Base-by-base conservation (phyloP, 2,329 filamentous ascomycete genomes). In the Aureobasidium sp. region DNA sequence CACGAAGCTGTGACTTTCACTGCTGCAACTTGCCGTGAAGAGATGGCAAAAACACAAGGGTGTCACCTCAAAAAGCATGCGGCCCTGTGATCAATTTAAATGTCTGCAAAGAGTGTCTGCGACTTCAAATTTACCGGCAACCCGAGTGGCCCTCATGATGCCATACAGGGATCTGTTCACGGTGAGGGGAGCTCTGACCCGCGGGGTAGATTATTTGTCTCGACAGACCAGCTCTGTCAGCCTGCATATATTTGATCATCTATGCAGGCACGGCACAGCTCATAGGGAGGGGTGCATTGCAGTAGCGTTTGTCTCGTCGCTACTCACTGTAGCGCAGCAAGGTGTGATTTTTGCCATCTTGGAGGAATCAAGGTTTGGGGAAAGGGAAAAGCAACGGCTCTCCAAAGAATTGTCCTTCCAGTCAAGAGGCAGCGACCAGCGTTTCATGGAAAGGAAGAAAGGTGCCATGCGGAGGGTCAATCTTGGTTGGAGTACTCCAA, bases 171-270 rank as follows among this genome's bases (percentile, higher is more conserved):
- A 52, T 52, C n/a, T 35, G n/a, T n/a, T 7, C 24, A 17, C 7
- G 24, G 44, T 17, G n/a, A 29, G n/a, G 29, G 48, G 11, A 50
- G 48, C 48, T 50, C 48, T 35, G 19, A 37, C 27, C 44, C 42
- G 56, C 42, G 56, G 56, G 56, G 56, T 44, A 39, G 29, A 59
- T 39, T 49, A 33, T 48, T 31, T 59, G 2, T 22, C 49, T 15
- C 31, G 37, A 33, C 9, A 33, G 31, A 33, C 31, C 31, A 56
- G 53, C 44, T 24, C 5, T 59, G 56, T 58, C 54, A 58, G 54
- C 54, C 45, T 48, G 56, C 44, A 60, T 44, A 33, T 49, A 50
- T 49, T 29, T 50, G 57, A 60, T 40, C 57, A 60, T 60, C n/a
- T 50, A 49, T 60, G 57, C 57, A 60, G 57, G 57, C 57, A 60